phyloP scores from a whole-genome alignment of 2,329 filamentous ascomycete species.

The Ploettnerulaceae sp. region DNA sequence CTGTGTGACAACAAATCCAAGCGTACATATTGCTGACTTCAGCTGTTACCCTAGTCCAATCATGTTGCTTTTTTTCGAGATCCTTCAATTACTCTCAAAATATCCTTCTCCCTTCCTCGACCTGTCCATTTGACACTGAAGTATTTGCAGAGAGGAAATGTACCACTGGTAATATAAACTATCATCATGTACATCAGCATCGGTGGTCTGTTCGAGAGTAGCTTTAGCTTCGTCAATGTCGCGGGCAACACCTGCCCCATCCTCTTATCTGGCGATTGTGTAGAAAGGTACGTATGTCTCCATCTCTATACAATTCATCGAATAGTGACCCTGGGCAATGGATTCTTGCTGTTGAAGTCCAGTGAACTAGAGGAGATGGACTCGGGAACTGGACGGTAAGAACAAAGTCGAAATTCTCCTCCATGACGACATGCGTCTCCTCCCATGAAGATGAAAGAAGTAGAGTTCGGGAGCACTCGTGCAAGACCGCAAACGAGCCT shows the following conservation, averaged over 20 bases:
- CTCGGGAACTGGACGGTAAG: constrained; percentile 37
- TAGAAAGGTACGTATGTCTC: constrained; percentile 34
- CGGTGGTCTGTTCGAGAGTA: constrained; percentile 42
- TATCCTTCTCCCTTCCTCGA: constrained; percentile 41
- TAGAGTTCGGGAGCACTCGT: constrained; percentile 32
- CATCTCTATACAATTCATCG: constrained; percentile 36
- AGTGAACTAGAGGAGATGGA: constrained; percentile 39
- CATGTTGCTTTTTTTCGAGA: constrained; percentile 32
- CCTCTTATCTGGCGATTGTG: constrained; percentile 20
- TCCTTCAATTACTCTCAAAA: constrained; percentile 51
- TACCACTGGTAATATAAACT: constrained; percentile 38
- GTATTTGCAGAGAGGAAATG: constrained; percentile 48
- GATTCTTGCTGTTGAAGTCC: constrained; percentile 18
- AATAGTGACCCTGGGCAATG: constrained; percentile 41
- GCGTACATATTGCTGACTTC: neutral
- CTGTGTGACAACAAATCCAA: neutral
- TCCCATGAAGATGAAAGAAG: constrained; percentile 40
- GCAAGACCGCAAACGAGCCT: constrained; percentile 41
- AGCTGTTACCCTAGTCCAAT: neutral
- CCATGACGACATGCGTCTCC: constrained; percentile 43
- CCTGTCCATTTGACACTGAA: constrained; percentile 44
- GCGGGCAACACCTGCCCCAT: constrained; percentile 18
- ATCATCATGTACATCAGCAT: constrained; percentile 46
- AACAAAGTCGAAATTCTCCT: constrained; percentile 41
- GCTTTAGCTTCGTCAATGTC: constrained; percentile 34